These are phyloP conservation scores for Cucumis cinereus DNA, from an alignment of 306 rosid genomes.

Conservation along the genomic window DNA sequence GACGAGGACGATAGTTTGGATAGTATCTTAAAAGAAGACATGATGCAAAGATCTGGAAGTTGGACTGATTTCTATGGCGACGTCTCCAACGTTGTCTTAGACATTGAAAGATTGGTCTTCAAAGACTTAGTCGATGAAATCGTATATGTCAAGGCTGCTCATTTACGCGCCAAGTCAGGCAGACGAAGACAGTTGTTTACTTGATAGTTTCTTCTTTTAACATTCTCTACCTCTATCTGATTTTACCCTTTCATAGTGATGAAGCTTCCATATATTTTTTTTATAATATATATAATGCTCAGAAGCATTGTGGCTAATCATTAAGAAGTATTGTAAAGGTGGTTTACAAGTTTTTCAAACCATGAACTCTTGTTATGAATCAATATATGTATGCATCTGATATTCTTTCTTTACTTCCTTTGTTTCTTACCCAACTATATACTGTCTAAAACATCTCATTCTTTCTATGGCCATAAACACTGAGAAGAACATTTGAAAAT, in stretches of 20 bases:
- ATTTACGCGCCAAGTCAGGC: conserved; percentile 39
- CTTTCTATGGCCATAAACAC: too few species aligned
- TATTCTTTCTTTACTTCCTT: neutral
- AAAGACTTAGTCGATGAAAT: conserved; percentile 73
- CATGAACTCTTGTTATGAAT: neutral
- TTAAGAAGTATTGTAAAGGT: conserved; percentile 7
- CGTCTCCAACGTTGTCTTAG: conserved; percentile 49
- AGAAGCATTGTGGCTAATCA: neutral
- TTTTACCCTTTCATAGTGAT: conserved; percentile 5
- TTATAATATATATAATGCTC: neutral
- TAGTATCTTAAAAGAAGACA: conserved; percentile 47
- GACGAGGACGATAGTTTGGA: conserved; percentile 47
- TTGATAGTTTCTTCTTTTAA: conserved; percentile 1
- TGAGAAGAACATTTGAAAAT: neutral
- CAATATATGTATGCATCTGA: conserved; percentile 2
- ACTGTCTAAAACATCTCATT: too few species aligned
- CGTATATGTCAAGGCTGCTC: conserved; percentile 60
- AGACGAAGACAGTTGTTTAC: conserved; percentile 41
- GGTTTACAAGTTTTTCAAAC: neutral
- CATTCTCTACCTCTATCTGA: neutral
- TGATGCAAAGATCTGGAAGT: conserved; percentile 42
- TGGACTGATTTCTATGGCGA: conserved; percentile 62
- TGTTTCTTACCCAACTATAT: neutral
- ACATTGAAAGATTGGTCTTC: conserved; percentile 61
- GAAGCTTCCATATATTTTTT: neutral